These are phyloP conservation scores for Crotalaria pallida DNA, from an alignment of 306 rosid species.

Conservation along the genomic window DNA sequence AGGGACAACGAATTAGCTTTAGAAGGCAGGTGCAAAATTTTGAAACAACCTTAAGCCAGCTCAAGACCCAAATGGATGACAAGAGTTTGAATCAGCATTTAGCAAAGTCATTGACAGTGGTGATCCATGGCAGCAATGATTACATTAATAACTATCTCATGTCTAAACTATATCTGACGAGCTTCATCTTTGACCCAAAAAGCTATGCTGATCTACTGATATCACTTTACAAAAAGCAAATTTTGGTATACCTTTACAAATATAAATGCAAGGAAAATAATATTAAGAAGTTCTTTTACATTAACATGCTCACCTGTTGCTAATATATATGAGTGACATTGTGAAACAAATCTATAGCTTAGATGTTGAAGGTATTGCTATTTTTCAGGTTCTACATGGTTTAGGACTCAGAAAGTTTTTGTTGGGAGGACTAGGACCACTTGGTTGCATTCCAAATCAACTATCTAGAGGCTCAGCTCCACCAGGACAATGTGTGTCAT, in stretches of 20 bases:
- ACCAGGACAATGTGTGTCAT: not conserved
- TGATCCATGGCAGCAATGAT: conserved; percentile 35
- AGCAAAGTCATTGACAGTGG: conserved; percentile 21
- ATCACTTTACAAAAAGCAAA: not conserved
- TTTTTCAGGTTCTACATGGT: conserved; percentile 16
- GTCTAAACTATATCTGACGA: conserved; percentile 13
- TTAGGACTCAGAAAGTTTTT: conserved; percentile 36
- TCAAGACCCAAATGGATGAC: conserved; percentile 27
- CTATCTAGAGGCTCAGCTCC: conserved; percentile 7
- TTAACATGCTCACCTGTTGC: not conserved
- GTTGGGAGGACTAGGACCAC: conserved; percentile 32
- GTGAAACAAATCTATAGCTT: not conserved
- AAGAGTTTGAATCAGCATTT: conserved; percentile 24
- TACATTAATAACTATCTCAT: conserved; percentile 39
- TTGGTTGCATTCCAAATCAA: conserved; percentile 40
- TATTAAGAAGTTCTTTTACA: not conserved
- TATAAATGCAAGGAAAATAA: not conserved
- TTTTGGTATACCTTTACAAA: conserved; percentile 20
- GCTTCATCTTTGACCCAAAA: conserved; percentile 14
- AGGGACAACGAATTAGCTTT: conserved; percentile 31
- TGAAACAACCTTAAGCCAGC: conserved; percentile 20
- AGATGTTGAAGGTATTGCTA: no score
- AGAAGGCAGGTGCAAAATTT: conserved; percentile 30
- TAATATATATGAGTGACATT: not conserved
- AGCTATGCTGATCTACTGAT: conserved; percentile 29